Conservation (phyloP, 2,329 filamentous ascomycete genomes). For the Fusarium fracticaudum region DNA sequence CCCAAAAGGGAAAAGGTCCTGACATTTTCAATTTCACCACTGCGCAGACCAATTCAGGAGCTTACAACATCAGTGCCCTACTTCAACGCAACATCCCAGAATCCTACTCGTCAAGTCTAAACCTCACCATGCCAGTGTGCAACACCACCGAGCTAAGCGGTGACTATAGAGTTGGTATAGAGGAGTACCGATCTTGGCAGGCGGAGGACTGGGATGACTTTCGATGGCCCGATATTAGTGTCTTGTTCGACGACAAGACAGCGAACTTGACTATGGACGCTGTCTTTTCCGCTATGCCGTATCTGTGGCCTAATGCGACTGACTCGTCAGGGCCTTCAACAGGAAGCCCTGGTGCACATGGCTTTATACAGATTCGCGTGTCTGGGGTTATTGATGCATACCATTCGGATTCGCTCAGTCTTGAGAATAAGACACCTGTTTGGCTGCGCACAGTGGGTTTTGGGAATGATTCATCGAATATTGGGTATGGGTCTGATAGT, state of each 20-base stretch:
- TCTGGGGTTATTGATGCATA: neutral
- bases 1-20: fast-evolving
- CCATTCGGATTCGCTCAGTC: neutral
- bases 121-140: neutral
- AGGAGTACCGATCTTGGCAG: neutral
- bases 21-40: conserved; percentile 1
- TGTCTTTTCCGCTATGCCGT: neutral
- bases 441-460: conserved; percentile 6
- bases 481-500: neutral
- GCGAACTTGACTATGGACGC: neutral
- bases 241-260: conserved; percentile 3
- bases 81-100: neutral
- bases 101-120: neutral
- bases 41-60: neutral
- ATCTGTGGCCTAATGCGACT: neutral
- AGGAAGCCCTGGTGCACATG: neutral
- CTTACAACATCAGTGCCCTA: neutral
- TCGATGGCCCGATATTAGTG: neutral
- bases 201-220: neutral
- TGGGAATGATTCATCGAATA: neutral
- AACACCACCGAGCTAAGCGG: neutral
- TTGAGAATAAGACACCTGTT: neutral
- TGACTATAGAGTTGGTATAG: neutral
- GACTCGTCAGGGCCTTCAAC: fast-evolving
- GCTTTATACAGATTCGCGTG: neutral